A percentile compares a stretch with the other conserved stretches of the same genome.
Evolutionary conservation across 305 asterid species (phyloP).

Genomic region (Solanum hybrid): DNA sequence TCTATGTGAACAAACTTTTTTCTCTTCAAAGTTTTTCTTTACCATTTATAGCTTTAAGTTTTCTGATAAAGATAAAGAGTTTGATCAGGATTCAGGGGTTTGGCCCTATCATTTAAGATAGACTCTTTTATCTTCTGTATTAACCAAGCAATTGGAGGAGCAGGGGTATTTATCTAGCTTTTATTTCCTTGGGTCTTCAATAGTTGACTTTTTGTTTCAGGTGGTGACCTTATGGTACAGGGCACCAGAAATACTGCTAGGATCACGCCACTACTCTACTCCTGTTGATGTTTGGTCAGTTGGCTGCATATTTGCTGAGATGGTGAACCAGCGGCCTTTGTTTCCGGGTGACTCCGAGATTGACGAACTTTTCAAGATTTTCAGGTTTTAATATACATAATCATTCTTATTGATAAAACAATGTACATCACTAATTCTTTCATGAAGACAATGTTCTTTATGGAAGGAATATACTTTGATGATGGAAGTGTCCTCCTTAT

Average conservation of each 20-base stretch:
- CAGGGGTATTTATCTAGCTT: neutral
- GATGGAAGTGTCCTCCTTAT: neutral
- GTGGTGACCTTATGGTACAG: slow-evolving; percentile 98
- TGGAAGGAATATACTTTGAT: neutral
- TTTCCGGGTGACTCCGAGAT: slow-evolving; percentile 99
- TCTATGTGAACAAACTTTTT: neutral
- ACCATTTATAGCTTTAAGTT: neutral
- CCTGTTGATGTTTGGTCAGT: slow-evolving; percentile 97
- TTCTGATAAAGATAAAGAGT: neutral
- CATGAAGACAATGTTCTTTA: neutral
- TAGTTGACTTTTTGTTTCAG: slow-evolving; percentile 22
- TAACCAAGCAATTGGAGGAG: neutral
- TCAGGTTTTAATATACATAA: slow-evolving; percentile 40
- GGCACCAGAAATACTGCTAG: slow-evolving; percentile 97
- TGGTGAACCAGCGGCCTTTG: slow-evolving; percentile 71
- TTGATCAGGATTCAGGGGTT: neutral
- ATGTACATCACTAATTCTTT: neutral
- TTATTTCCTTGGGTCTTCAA: neutral
- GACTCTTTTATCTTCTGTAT: neutral
- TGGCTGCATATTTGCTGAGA: slow-evolving; percentile 98
- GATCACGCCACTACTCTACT: slow-evolving; percentile 87
- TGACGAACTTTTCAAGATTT: slow-evolving; percentile 81
- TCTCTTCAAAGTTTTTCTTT: neutral
- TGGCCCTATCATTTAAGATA: neutral
- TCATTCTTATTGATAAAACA: neutral